phyloP scores from a whole-genome alignment of 768 basidiomycete genomes.

The Tylopilus felleus region DNA sequence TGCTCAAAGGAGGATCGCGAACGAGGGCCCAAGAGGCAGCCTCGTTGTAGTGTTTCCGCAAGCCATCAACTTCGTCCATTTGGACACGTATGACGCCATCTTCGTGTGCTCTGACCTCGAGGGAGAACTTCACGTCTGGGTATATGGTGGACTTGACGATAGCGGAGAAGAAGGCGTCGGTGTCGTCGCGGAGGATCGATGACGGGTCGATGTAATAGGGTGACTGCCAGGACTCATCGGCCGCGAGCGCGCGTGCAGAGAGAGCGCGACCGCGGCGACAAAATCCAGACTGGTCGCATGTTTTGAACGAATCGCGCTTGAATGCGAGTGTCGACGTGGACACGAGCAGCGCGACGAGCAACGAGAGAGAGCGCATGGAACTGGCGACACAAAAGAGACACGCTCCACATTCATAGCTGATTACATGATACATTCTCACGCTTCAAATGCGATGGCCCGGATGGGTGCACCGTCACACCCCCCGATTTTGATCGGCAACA shows the following conservation, averaged over 20 bases:
- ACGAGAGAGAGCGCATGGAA: conserved; percentile 17
- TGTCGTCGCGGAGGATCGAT: conserved; percentile 45
- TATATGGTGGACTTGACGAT: conserved; percentile 78
- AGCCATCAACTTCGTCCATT: conserved; percentile 84
- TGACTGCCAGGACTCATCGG: conserved; percentile 64
- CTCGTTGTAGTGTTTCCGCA: conserved; percentile 87
- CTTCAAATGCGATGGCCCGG: conserved; percentile 50
- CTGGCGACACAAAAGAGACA: background rate
- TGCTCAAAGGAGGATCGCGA: conserved; percentile 62
- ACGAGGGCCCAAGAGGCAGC: conserved; percentile 87
- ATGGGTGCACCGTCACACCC: conserved; percentile 66
- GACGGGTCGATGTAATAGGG: conserved; percentile 78
- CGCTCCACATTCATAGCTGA: background rate
- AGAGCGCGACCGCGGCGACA: conserved; percentile 90
- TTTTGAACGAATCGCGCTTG: conserved; percentile 89
- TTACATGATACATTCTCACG: conserved; percentile 17
- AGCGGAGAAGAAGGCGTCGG: conserved; percentile 66
- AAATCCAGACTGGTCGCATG: conserved; percentile 91
- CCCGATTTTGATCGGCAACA: conserved; percentile 55
- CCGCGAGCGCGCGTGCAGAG: conserved; percentile 63
- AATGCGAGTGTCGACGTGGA: conserved; percentile 47
- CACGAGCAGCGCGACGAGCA: conserved; percentile 33
- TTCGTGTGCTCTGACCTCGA: conserved; percentile 80
- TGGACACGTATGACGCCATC: conserved; percentile 88
- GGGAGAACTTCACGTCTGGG: conserved; percentile 75